These are phyloP conservation scores for Tinospora cordifolia DNA, from an alignment of 164 flowering plant species.

Conservation along the genomic window DNA sequence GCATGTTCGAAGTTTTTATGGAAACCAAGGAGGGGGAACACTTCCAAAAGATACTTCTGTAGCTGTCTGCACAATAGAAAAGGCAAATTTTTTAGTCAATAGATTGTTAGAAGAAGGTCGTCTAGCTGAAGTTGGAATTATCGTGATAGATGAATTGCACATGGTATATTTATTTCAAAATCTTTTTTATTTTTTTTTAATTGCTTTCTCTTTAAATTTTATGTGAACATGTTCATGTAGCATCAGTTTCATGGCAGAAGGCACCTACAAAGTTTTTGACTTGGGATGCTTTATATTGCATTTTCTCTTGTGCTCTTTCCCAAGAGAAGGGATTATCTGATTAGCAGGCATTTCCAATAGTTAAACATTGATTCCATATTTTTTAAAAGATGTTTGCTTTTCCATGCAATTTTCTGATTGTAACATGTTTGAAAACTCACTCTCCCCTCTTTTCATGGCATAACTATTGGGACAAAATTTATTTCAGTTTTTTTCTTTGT, in stretches of 20 bases:
- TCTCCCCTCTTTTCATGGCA: background rate
- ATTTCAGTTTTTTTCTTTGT: background rate
- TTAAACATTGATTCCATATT: background rate
- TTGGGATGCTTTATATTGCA: background rate
- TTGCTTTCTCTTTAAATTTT: background rate
- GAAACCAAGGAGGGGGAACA: conserved; percentile 88
- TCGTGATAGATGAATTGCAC: conserved; percentile 95
- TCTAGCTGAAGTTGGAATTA: conserved; percentile 85
- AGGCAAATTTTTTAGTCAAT: conserved; percentile 85
- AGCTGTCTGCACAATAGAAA: conserved; percentile 97
- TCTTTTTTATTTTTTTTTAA: background rate
- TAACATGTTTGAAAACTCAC: background rate
- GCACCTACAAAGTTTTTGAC: background rate
- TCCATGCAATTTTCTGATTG: background rate
- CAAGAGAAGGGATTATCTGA: background rate
- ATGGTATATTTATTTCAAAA: conserved; percentile 45
- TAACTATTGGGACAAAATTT: background rate
- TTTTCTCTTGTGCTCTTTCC: background rate
- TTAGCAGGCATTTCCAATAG: background rate
- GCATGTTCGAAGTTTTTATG: conserved; percentile 92
- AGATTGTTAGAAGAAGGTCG: conserved; percentile 96
- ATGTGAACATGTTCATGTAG: background rate
- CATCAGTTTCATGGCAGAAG: background rate
- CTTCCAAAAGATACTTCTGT: conserved; percentile 93
- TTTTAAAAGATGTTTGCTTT: background rate